Percentiles rank a stretch among this genome's conserved stretches.
Conservation (phyloP, 2,329 filamentous ascomycete species). For the Calonectria pseudoturangicola region DNA sequence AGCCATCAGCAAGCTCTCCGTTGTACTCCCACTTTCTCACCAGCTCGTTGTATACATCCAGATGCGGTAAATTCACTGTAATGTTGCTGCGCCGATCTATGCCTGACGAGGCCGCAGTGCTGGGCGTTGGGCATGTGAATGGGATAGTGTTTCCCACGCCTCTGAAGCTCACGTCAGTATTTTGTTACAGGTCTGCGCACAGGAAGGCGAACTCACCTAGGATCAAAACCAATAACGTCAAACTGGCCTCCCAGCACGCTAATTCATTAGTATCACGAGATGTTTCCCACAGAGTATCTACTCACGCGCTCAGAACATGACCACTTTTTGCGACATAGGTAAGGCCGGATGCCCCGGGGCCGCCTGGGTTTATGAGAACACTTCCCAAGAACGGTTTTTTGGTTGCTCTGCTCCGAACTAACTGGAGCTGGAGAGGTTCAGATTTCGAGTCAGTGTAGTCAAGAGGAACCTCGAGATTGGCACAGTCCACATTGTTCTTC, state of each 20-base stretch:
- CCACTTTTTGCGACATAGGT: neutral
- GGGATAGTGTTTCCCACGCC: neutral
- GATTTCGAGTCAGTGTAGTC: slow-evolving; percentile 4
- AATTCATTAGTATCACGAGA: neutral
- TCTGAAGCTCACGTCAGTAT: neutral
- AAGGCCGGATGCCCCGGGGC: neutral
- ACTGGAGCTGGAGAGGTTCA: neutral
- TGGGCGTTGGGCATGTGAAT: neutral
- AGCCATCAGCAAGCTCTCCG: neutral
- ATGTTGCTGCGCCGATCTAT: neutral
- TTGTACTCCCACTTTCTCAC: neutral
- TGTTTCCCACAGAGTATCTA: accelerated
- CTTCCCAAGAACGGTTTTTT: neutral
- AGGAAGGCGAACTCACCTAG: neutral
- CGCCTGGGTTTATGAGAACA: slow-evolving; percentile 7
- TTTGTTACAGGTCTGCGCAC: accelerated
- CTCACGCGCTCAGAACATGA: neutral
- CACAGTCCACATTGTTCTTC: neutral
- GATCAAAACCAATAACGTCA: slow-evolving; percentile 9
- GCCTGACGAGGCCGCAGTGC: neutral
- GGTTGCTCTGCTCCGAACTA: slow-evolving; percentile 1
- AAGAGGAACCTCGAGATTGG: neutral
- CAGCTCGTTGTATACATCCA: neutral
- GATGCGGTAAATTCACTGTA: neutral
- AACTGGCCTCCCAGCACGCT: slow-evolving; percentile 6